Evolutionary conservation across 805 yeast species (phyloP).

Genomic region (Torulaspora microellipsoides): DNA sequence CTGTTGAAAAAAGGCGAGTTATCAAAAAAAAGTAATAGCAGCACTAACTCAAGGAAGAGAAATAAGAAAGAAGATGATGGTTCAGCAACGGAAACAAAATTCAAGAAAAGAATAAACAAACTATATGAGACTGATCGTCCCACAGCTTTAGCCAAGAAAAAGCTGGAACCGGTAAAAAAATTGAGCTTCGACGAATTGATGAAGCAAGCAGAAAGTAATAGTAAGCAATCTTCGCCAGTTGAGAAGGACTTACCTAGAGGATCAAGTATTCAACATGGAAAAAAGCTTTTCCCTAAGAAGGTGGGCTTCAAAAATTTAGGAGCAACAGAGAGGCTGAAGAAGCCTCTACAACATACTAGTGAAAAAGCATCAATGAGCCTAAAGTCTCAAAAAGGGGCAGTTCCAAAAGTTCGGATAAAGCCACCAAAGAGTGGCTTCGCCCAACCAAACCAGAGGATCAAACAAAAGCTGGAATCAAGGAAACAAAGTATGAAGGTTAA

Average conservation of each 20-base stretch:
- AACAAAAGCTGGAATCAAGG: conserved; percentile 41
- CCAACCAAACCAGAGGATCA: conserved; percentile 53
- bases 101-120: conserved; percentile 19
- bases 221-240: conserved; percentile 9
- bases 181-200: conserved; percentile 52
- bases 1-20: conserved; percentile 39
- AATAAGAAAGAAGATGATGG: conserved; percentile 14
- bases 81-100: conserved; percentile 18
- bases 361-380: conserved; percentile 6
- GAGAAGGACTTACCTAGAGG: neutral
- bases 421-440: conserved; percentile 37
- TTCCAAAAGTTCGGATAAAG: conserved; percentile 5
- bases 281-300: conserved; percentile 8
- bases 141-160: conserved; percentile 2
- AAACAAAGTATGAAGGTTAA: conserved; percentile 13
- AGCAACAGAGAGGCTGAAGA: neutral
- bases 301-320: conserved; percentile 18
- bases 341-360: neutral
- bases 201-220: conserved; percentile 49
- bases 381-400: no score
- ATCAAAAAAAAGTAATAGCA: conserved; percentile 28
- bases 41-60: conserved; percentile 7
- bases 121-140: neutral
- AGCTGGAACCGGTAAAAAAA: conserved; percentile 36
- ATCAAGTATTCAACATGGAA: neutral